Conservation (phyloP, 305 asterid species). For the Solanum hybrid region DNA sequence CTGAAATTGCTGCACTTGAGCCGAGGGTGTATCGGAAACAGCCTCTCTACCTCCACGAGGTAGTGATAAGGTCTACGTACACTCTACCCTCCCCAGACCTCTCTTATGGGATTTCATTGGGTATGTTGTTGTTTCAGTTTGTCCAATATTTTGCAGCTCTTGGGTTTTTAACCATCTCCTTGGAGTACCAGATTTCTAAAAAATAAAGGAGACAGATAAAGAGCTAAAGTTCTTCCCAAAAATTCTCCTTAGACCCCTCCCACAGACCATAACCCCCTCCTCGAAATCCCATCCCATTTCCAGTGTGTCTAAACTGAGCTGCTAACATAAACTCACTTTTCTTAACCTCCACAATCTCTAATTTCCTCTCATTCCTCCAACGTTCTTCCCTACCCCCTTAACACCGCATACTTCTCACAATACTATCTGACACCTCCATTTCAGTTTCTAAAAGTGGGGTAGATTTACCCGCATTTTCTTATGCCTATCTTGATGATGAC, state of each 20-base stretch:
- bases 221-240: background rate
- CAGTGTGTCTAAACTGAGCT: background rate
- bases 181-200: background rate
- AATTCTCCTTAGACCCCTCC: background rate
- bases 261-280: background rate
- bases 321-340: background rate
- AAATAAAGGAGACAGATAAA: background rate
- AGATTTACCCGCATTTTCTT: background rate
- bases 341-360: background rate
- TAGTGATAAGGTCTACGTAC: background rate
- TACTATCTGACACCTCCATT: background rate
- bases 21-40: background rate
- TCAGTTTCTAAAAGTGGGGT: background rate
- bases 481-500: background rate
- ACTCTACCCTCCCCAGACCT: background rate
- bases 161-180: background rate
- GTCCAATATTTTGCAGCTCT: background rate
- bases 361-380: background rate
- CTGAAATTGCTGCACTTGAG: background rate
- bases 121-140: background rate
- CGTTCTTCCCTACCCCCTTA: background rate
- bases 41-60: background rate
- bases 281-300: background rate
- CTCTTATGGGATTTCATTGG: background rate
- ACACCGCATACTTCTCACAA: background rate